Base-by-base conservation (phyloP, 108 stramenopile genomes). In the Bacterosira constricta region DNA sequence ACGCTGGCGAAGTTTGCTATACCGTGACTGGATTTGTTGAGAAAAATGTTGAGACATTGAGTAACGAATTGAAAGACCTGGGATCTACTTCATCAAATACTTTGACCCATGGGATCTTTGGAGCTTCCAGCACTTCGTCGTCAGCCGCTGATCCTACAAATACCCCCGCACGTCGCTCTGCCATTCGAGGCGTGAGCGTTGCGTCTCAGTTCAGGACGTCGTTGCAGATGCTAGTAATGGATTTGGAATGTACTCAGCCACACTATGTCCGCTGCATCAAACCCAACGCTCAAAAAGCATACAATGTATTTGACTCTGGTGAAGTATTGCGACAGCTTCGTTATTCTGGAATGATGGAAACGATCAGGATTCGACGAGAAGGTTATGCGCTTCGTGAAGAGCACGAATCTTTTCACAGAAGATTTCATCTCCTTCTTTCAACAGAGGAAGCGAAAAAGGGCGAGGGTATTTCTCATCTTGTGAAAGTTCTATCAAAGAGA, bases 321-420 rank as follows among this genome's bases (percentile, higher is more conserved):
- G 91, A 93, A 72, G 86, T 96, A 6, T 63, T 97, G 34, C 70
- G 90, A 55, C 98, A 99, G 79, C 83, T 99, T 7, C 85, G 94
- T 60, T 97, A 98, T 72, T 91, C 97, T n/a, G 98, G 98, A 54
- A 97, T 97, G 96, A 91, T 99, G 91, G 98, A 99, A 81, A 93
- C 97, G 29, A 95, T 99, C 58, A 90, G 97, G 20, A 97, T 99
- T 71, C 88, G 98, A 10, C 83, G 96, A 42, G 92, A 96, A 69
- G 94, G 95, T 11, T 98, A 97, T 66, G 85, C 93, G 25, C 73
- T 94, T n/a, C 87, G 97, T 17, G 93, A 97, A 71, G 81, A 86
- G 17, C 96, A 93, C 62, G 88, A 90, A 67, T 87, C 84, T 60
- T 96, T 96, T 69, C 92, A 82, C 79, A 84, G 79, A 56, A 61